These are phyloP conservation scores for Scleroderma bovista DNA, from an alignment of 768 basidiomycete genomes.

Conservation along the genomic window DNA sequence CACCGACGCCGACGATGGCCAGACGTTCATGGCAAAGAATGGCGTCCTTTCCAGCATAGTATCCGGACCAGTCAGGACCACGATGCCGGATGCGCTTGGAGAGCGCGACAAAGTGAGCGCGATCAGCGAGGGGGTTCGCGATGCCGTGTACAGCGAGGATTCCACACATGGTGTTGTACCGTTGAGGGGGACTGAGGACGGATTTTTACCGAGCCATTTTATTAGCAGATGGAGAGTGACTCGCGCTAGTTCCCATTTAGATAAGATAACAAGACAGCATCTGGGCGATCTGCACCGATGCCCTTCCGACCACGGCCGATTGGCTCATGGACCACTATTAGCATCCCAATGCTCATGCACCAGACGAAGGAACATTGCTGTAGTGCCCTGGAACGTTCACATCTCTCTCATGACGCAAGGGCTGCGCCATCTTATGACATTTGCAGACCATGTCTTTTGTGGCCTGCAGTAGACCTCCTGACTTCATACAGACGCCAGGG, in stretches of 20 bases:
- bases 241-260: slow-evolving; percentile 1
- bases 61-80: slow-evolving; percentile 98
- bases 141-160: slow-evolving; percentile 84
- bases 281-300: not conserved
- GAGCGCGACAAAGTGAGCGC: slow-evolving; percentile 73
- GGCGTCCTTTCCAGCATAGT: slow-evolving; percentile 75
- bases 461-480: no score
- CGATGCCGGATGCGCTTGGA: slow-evolving; percentile 90
- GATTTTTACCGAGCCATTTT: not conserved
- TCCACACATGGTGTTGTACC: slow-evolving; percentile 67
- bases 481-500: no score
- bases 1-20: slow-evolving; percentile 97
- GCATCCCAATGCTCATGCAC: no score
- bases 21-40: slow-evolving; percentile 94
- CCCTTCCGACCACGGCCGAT: not conserved
- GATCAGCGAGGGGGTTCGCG: slow-evolving; percentile 60
- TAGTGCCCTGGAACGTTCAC: no score
- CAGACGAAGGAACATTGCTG: no score
- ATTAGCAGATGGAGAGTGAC: slow-evolving; percentile 3
- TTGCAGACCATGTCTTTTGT: no score
- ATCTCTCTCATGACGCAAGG: no score
- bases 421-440: no score
- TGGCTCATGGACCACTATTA: no score
- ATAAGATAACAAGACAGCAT: slow-evolving; percentile 1
- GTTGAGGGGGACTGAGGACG: not conserved